Evolutionary conservation across 2,329 filamentous ascomycete species (phyloP).

Genomic region (Aspergillus pseudoviridinutans): DNA sequence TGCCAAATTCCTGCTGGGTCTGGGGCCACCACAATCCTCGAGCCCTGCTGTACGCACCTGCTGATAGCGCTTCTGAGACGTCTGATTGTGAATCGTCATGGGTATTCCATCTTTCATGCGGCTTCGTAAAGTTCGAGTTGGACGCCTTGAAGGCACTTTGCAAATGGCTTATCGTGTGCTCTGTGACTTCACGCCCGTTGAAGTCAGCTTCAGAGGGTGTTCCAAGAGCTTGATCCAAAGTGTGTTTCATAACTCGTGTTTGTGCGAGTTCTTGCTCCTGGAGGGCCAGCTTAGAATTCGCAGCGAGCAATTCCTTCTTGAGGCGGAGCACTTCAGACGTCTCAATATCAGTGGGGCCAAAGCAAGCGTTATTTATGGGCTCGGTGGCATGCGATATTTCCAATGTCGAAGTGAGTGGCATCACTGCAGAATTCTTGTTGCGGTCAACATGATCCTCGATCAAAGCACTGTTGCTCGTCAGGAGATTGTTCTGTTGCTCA

Average conservation of each 20-base stretch:
- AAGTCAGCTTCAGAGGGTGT: constrained; percentile 53
- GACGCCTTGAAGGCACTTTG: constrained; percentile 53
- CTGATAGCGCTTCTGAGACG: constrained; percentile 40
- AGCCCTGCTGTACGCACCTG: constrained; percentile 39
- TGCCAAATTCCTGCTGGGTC: constrained; percentile 26
- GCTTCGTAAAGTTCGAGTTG: constrained; percentile 39
- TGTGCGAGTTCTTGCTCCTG: constrained; percentile 61
- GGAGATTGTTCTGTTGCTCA: constrained; percentile 55
- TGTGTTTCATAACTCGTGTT: constrained; percentile 57
- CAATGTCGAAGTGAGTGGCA: constrained; percentile 14
- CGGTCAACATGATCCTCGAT: constrained; percentile 13
- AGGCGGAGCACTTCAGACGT: constrained; percentile 52
- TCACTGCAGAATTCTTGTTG: constrained; percentile 17
- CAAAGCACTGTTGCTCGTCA: constrained; percentile 24
- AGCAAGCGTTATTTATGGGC: constrained; percentile 8
- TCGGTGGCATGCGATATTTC: constrained; percentile 9
- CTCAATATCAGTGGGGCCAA: constrained; percentile 25
- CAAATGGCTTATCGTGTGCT: constrained; percentile 48
- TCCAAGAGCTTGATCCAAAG: constrained; percentile 56
- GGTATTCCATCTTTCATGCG: constrained; percentile 41
- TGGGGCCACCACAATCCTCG: constrained; percentile 30
- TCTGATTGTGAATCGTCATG: constrained; percentile 45
- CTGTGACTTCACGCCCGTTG: constrained; percentile 45
- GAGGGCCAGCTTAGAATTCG: constrained; percentile 55
- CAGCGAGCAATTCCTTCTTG: constrained; percentile 54